Evolutionary conservation across 768 basidiomycete genomes (phyloP), one percentile per base, ranked within the genome.

Genomic region (Rhizopogon rudus): DNA sequence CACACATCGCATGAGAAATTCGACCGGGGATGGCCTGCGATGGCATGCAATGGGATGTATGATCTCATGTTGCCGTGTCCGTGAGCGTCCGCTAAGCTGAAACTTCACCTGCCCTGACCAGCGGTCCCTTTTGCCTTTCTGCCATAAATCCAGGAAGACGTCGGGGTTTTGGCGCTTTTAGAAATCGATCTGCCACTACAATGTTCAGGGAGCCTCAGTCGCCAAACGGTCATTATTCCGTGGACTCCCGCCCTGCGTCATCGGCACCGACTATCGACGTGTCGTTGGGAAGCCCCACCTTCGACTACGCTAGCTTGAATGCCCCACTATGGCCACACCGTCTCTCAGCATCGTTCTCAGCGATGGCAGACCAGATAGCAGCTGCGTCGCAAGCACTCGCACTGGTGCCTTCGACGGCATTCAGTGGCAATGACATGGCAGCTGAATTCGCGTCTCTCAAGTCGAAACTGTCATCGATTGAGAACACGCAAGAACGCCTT

Each of bases 351-450:
- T 75, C 75, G 28, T 73, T 77, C 45, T 64, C 67, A 12, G 65
- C 70, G 25, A 73, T 77, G 61, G 73, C 75, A 3, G 67, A 70
- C 28, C 73, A 77, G 62, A 74, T 77, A 52, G 63, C 65, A n/a
- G 68, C 69, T 1, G 72, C 75, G n/a, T 72, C 72, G 12, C 71
- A 72, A 40, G 72, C 71, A 13, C 67, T 76, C 40, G 65, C 72
- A 7, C 60, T 63, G 25, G 61, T 66, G 12, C 69, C 65, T 8
- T 43, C 64, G 37, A 56, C 65, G 4, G 58, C 63, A 7, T 64
- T 56, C 45, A 65, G 55, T 40, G 57, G 58, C 54, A 51, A 51
- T 6, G 64, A 63, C 25, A 12, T 48, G 43, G 6, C 51, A 13
- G 40, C 51, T 0, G 56, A 62, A 35, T 40, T 71, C 39, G 57